These are phyloP conservation scores for Cryptococcus sp. DNA, from an alignment of 1,284 basidiomycete species.

Conservation along the genomic window DNA sequence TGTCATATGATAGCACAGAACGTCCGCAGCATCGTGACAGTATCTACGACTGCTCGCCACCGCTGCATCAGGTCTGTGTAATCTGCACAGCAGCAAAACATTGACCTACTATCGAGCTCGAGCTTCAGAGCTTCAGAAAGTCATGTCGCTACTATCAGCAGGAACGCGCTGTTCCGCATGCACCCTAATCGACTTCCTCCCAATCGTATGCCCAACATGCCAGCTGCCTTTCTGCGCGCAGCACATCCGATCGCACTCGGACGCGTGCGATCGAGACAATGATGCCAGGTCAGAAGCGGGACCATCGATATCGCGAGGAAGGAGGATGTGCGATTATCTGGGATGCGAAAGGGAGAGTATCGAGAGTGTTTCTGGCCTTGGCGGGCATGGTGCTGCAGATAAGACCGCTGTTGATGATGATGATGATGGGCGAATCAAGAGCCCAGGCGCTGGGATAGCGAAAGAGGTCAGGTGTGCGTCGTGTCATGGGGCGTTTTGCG, in stretches of 20 bases:
- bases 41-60: too few species aligned
- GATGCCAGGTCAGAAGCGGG: neutral
- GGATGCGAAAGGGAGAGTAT: conserved; percentile 40
- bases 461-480: conserved; percentile 36
- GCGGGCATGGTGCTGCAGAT: neutral
- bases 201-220: conserved; percentile 38
- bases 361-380: conserved; percentile 31
- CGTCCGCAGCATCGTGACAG: too few species aligned
- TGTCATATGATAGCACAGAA: too few species aligned
- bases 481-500: conserved; percentile 40
- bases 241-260: conserved; percentile 39
- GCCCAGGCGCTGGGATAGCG: conserved; percentile 18
- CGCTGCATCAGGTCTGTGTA: too few species aligned
- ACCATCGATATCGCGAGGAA: conserved; percentile 11
- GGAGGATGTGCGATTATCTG: conserved; percentile 25
- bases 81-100: too few species aligned
- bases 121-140: neutral
- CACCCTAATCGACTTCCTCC: conserved; percentile 46
- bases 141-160: conserved; percentile 41
- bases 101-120: too few species aligned
- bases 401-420: conserved; percentile 6
- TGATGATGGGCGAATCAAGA: conserved; percentile 7
- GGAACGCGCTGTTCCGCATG: conserved; percentile 39
- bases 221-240: conserved; percentile 30
- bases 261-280: conserved; percentile 22